phyloP scores from a whole-genome alignment of 805 yeast species.

The Monosporozyma aerobia region DNA sequence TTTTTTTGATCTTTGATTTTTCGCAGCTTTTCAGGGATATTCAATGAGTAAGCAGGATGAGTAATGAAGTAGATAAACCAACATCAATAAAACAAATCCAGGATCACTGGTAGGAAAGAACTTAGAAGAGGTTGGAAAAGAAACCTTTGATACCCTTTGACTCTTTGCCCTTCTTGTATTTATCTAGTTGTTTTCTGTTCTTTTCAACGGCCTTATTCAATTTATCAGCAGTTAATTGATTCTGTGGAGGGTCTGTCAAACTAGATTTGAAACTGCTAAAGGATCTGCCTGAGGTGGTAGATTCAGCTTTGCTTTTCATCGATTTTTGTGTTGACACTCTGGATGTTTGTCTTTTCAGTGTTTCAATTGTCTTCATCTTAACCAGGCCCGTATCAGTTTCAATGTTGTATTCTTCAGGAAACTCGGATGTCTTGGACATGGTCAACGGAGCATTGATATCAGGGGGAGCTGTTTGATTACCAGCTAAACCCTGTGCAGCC shows the following conservation, averaged over 20 bases:
- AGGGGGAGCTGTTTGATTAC: slow-evolving; percentile 10
- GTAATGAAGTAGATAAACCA: not conserved
- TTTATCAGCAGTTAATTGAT: slow-evolving; percentile 16
- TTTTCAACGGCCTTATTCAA: slow-evolving; percentile 26
- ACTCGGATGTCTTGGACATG: slow-evolving; percentile 22
- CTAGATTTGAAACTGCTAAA: not conserved
- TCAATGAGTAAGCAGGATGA: not conserved
- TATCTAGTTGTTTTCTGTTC: slow-evolving; percentile 25
- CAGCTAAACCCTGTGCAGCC: slow-evolving; percentile 10
- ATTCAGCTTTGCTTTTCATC: not conserved
- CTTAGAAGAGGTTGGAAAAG: slow-evolving; percentile 18
- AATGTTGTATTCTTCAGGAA: slow-evolving; percentile 60
- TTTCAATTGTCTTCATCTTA: slow-evolving; percentile 44
- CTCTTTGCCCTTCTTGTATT: slow-evolving; percentile 16
- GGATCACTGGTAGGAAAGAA: not conserved
- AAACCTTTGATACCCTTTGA: slow-evolving; percentile 18
- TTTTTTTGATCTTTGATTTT: not conserved
- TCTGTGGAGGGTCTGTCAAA: not conserved
- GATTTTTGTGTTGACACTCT: slow-evolving; percentile 8
- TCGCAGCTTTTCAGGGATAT: not conserved
- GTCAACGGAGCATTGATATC: slow-evolving; percentile 18
- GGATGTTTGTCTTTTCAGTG: slow-evolving; percentile 38
- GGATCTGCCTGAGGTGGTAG: not conserved
- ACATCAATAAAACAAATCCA: not conserved
- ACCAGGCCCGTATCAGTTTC: slow-evolving; percentile 64